These are phyloP conservation scores for Pelargonium fulgidum DNA, from an alignment of 441 rosid species.

Conservation along the genomic window DNA sequence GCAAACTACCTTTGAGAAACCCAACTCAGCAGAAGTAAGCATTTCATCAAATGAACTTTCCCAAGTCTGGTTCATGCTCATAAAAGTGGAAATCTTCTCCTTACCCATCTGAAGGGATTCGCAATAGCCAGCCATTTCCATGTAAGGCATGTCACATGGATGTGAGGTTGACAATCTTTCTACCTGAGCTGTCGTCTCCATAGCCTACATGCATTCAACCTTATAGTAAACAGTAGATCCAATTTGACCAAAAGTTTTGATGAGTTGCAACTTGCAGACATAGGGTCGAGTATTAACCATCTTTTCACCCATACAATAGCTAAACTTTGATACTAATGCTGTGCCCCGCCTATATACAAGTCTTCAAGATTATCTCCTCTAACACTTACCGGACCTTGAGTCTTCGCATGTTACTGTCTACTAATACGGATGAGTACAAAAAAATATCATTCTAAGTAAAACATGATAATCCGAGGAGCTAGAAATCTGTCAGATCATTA, in stretches of 20 bases:
- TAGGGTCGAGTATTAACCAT: too few relatives aligned
- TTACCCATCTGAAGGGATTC: slow-evolving; percentile 79
- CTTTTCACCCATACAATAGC: neutral
- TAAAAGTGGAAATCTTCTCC: slow-evolving; percentile 59
- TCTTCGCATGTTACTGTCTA: too few relatives aligned
- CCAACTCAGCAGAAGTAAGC: slow-evolving; percentile 15
- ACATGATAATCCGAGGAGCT: too few relatives aligned
- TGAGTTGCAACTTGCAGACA: neutral
- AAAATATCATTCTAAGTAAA: too few relatives aligned
- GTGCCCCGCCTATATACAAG: too few relatives aligned
- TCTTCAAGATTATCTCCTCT: too few relatives aligned
- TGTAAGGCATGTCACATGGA: slow-evolving; percentile 59
- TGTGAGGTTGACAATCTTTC: slow-evolving; percentile 62
- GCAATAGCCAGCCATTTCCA: slow-evolving; percentile 76
- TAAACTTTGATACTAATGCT: too few relatives aligned
- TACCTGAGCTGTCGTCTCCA: slow-evolving; percentile 61
- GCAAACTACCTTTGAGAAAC: slow-evolving; percentile 25
- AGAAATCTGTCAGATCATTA: neutral
- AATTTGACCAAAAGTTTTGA: neutral
- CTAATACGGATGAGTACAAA: neutral
- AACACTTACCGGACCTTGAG: too few relatives aligned
- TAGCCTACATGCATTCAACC: slow-evolving; percentile 33
- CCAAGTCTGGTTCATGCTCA: slow-evolving; percentile 39
- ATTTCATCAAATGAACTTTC: slow-evolving; percentile 22
- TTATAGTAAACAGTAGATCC: neutral